Conservation (phyloP, 176 grass and related monocot genomes). For the Canna indica region DNA sequence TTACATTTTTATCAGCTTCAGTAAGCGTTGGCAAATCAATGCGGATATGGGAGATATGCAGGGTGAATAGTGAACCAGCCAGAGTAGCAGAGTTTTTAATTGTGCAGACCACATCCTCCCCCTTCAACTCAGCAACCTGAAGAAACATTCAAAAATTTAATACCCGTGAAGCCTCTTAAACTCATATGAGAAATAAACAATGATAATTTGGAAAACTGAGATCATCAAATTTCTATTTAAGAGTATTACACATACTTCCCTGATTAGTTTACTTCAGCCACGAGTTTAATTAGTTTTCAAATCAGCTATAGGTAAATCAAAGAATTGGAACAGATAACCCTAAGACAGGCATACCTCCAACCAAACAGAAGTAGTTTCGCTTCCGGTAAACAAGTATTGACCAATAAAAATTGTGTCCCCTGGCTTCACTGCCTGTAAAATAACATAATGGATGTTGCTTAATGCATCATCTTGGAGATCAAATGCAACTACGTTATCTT, state of each 20-base stretch:
- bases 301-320: background rate
- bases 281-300: background rate
- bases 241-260: background rate
- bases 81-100: slow-evolving; percentile 94
- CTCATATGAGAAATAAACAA: background rate
- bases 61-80: slow-evolving; percentile 73
- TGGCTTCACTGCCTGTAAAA: slow-evolving; percentile 62
- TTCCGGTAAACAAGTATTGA: slow-evolving; percentile 95
- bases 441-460: background rate
- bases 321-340: background rate
- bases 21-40: slow-evolving; percentile 87
- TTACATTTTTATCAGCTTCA: slow-evolving; percentile 46
- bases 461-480: too few relatives aligned
- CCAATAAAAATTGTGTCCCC: slow-evolving; percentile 92
- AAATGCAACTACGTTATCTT: too few relatives aligned
- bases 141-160: too few relatives aligned
- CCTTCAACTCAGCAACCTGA: slow-evolving; percentile 84
- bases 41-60: slow-evolving; percentile 82
- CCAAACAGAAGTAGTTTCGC: slow-evolving; percentile 98
- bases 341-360: slow-evolving; percentile 43
- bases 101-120: slow-evolving; percentile 78
- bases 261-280: background rate
- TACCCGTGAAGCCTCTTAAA: too few relatives aligned
- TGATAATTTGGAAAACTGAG: background rate
- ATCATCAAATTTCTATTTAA: background rate